phyloP scores from a whole-genome alignment of 2,329 filamentous ascomycete species.

The Fusarium setosum region DNA sequence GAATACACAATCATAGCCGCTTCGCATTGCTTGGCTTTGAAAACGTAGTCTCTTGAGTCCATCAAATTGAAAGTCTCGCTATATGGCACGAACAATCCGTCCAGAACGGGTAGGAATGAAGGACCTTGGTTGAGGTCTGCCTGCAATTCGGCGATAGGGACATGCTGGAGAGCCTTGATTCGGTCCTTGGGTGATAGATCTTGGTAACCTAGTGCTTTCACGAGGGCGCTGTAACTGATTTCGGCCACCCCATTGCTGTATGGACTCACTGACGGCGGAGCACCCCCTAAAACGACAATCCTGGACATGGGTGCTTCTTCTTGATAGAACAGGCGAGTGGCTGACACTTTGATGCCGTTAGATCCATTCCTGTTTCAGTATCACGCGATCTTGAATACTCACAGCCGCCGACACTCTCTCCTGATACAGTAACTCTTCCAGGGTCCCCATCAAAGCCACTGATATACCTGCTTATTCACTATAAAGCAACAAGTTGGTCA shows the following conservation, averaged over 20 bases:
- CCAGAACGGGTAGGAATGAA: neutral
- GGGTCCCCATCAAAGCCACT: slow-evolving; percentile 22
- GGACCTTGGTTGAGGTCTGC: neutral
- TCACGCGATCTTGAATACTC: neutral
- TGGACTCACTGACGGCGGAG: neutral
- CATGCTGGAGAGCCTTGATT: neutral
- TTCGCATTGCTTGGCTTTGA: neutral
- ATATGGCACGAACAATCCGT: neutral
- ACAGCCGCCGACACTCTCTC: slow-evolving; percentile 24
- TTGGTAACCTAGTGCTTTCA: neutral
- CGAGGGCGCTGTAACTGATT: neutral
- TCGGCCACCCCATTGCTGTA: neutral
- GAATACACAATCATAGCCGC: slow-evolving; percentile 1
- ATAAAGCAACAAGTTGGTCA: slow-evolving; percentile 15
- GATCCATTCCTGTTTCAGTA: neutral
- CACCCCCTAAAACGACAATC: slow-evolving; percentile 2
- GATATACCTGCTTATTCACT: slow-evolving; percentile 16
- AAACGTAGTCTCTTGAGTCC: neutral
- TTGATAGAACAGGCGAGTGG: neutral
- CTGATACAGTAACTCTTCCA: slow-evolving; percentile 5
- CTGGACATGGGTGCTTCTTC: neutral
- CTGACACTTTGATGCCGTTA: neutral
- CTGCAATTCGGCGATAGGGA: neutral
- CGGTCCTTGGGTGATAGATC: neutral
- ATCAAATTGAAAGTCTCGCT: neutral